phyloP scores from a whole-genome alignment of 179 eudicot genomes.

The Beta macrorhiza region DNA sequence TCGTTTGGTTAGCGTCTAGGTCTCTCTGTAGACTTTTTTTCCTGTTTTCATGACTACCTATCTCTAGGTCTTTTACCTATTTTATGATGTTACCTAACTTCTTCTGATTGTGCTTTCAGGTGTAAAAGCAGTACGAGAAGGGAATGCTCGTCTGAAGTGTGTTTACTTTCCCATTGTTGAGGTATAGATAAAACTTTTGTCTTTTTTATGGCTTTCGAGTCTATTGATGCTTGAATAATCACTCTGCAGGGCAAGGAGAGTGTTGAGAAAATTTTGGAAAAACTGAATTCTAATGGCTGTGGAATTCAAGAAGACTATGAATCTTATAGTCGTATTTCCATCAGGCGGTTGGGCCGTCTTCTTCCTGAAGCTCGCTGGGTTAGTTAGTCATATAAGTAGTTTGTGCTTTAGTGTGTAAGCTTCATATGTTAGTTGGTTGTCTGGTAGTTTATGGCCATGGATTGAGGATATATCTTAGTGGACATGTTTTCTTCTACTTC shows the following conservation, averaged over 20 bases:
- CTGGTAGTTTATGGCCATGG: not conserved
- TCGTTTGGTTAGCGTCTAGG: not conserved
- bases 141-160: slow-evolving; percentile 61
- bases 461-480: not conserved
- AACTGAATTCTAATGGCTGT: slow-evolving; percentile 41
- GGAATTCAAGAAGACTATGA: slow-evolving; percentile 47
- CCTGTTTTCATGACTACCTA: not conserved
- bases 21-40: not conserved
- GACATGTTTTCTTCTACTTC: not conserved
- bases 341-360: slow-evolving; percentile 75
- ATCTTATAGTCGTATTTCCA: slow-evolving; percentile 62
- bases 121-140: slow-evolving; percentile 35
- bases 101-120: slow-evolving; percentile 34
- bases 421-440: not conserved
- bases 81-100: not conserved
- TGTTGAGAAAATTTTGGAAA: slow-evolving; percentile 53
- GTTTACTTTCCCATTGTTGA: slow-evolving; percentile 60
- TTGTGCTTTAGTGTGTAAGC: slow-evolving; percentile 2
- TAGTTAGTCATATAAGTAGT: slow-evolving; percentile 1
- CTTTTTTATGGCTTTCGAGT: not conserved
- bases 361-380: slow-evolving; percentile 93
- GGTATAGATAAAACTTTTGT: slow-evolving; percentile 33
- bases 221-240: slow-evolving; percentile 1
- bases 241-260: slow-evolving; percentile 57
- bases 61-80: not conserved